These are phyloP conservation scores for Colletotrichum shisoi DNA, from an alignment of 2,329 filamentous ascomycete genomes.

Conservation along the genomic window DNA sequence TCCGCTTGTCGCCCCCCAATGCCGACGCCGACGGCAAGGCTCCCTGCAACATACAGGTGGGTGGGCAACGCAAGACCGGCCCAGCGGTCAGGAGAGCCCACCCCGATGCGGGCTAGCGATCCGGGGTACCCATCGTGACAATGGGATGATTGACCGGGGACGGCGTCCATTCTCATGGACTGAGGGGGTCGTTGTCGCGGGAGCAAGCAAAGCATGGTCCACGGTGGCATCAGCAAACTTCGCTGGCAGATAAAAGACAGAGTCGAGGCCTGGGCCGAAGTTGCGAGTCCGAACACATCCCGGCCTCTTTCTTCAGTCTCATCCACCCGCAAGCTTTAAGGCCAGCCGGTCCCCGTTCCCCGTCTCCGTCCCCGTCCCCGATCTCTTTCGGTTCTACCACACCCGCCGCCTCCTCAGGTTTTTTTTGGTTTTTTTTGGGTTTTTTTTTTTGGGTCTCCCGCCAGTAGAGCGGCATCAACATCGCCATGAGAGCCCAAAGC, in stretches of 20 bases:
- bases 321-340: constrained; percentile 5
- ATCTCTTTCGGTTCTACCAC: not conserved
- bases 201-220: constrained; percentile 10
- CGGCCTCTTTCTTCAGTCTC: constrained; percentile 20
- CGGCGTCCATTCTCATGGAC: constrained; percentile 12
- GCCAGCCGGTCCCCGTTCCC: not conserved
- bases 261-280: constrained; percentile 18
- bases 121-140: constrained; percentile 25
- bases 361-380: constrained; percentile 2
- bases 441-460: too few relatives aligned
- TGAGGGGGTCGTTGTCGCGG: constrained; percentile 7
- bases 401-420: constrained; percentile 31
- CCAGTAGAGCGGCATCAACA: constrained; percentile 21
- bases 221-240: constrained; percentile 26
- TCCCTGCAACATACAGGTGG: constrained; percentile 30
- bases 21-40: constrained; percentile 13
- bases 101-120: constrained; percentile 12
- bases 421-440: too few relatives aligned
- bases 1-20: constrained; percentile 14
- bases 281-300: not conserved
- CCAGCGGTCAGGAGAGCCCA: constrained; percentile 12
- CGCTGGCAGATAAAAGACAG: constrained; percentile 35
- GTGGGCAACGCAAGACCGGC: constrained; percentile 17
- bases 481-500: constrained; percentile 31
- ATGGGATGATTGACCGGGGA: constrained; percentile 29